Evolutionary conservation across 1,284 basidiomycete genomes (phyloP).

Genomic region (Sphagnurus paluster): DNA sequence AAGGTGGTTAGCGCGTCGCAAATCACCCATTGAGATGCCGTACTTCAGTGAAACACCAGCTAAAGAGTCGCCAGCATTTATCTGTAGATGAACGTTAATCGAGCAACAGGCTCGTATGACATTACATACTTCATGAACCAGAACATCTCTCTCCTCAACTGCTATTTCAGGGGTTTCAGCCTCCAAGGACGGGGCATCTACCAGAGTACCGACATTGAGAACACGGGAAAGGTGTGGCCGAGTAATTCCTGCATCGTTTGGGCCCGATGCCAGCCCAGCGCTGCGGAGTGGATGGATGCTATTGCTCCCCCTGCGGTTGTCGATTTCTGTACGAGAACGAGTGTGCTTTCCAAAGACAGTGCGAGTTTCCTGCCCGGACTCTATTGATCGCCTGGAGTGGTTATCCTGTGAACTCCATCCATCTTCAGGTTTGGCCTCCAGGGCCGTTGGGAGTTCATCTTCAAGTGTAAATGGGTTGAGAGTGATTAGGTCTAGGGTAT

Average conservation of each 20-base stretch:
- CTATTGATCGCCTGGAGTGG: slow-evolving; percentile 4
- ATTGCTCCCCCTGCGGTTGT: slow-evolving; percentile 14
- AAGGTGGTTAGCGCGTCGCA: slow-evolving; percentile 85
- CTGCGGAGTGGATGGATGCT: slow-evolving; percentile 31
- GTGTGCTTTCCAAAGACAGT: slow-evolving; percentile 22
- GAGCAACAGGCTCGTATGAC: neutral
- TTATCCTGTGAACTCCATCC: slow-evolving; percentile 18
- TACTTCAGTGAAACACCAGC: slow-evolving; percentile 86
- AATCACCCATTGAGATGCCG: slow-evolving; percentile 78
- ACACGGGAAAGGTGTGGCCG: slow-evolving; percentile 44
- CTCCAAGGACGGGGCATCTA: slow-evolving; percentile 27
- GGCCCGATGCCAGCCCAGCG: slow-evolving; percentile 31
- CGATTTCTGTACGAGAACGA: slow-evolving; percentile 29
- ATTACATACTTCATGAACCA: slow-evolving; percentile 52
- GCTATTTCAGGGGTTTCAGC: slow-evolving; percentile 14
- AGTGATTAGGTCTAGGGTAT: slow-evolving; percentile 17
- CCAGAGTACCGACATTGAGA: slow-evolving; percentile 32
- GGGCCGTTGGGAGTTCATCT: slow-evolving; percentile 21
- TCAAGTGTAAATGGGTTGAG: slow-evolving; percentile 36
- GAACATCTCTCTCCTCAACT: slow-evolving; percentile 46
- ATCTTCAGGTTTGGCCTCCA: slow-evolving; percentile 14
- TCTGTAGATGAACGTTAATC: slow-evolving; percentile 38
- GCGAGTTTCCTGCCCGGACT: slow-evolving; percentile 11
- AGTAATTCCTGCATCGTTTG: slow-evolving; percentile 39
- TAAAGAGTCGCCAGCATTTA: slow-evolving; percentile 74